Percentiles rank a stretch among this genome's conserved stretches.
These are phyloP conservation scores for Cordyceps fumosorosea DNA, from an alignment of 2,329 filamentous ascomycete genomes.

Conservation along the genomic window DNA sequence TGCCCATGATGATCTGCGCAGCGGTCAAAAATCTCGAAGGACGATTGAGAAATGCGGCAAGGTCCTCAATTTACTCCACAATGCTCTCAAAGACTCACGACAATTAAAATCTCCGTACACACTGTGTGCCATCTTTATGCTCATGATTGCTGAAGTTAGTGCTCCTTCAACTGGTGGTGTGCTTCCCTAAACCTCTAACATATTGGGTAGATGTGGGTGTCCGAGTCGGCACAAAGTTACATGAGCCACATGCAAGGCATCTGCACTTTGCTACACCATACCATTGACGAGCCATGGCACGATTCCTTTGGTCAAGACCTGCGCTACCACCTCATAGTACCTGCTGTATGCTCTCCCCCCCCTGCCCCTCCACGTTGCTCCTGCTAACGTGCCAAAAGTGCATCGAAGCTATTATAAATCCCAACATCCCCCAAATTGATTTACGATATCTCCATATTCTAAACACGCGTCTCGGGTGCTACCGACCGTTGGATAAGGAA, in stretches of 20 bases:
- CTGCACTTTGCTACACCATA: slow-evolving; percentile 24
- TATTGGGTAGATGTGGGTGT: slow-evolving; percentile 24
- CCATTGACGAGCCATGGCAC: slow-evolving; percentile 19
- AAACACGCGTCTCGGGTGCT: neutral
- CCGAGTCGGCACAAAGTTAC: slow-evolving; percentile 19
- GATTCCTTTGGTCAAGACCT: slow-evolving; percentile 25
- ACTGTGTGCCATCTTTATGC: slow-evolving; percentile 30
- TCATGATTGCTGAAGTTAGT: slow-evolving; percentile 30
- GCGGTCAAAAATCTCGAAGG: slow-evolving; percentile 13
- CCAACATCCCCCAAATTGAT: slow-evolving; percentile 8
- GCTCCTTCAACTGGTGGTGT: neutral
- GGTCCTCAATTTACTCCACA: slow-evolving; percentile 24
- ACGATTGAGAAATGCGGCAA: slow-evolving; percentile 24
- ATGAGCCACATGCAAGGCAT: slow-evolving; percentile 28
- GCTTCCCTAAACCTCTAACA: neutral
- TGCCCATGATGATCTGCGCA: slow-evolving; percentile 20
- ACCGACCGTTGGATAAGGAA: slow-evolving; percentile 8
- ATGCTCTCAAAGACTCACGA: slow-evolving; percentile 21
- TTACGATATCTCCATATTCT: neutral
- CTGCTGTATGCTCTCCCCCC: slow-evolving; percentile 23
- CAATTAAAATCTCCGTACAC: slow-evolving; percentile 26
- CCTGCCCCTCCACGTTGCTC: neutral
- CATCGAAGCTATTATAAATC: slow-evolving; percentile 11
- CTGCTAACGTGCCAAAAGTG: slow-evolving; percentile 1
- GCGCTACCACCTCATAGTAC: slow-evolving; percentile 24